Percentiles rank a stretch among this genome's conserved stretches.
Evolutionary conservation across 148 eudicot genomes (phyloP).

Genomic region (Vaccinium corymbosum): DNA sequence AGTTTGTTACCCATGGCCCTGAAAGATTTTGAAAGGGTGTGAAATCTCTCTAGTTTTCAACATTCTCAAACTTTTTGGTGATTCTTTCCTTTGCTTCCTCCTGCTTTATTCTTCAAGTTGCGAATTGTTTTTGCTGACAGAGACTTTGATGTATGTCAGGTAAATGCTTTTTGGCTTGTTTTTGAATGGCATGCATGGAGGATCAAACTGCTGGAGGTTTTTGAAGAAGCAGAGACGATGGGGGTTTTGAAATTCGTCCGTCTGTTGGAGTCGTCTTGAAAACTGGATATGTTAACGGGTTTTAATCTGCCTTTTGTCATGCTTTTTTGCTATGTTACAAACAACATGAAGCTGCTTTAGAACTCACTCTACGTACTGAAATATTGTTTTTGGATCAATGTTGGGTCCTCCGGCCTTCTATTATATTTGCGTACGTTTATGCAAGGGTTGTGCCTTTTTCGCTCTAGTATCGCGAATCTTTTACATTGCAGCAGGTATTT

Average conservation of each 20-base stretch:
- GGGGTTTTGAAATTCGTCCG: too few relatives aligned
- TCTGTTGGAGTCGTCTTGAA: neutral
- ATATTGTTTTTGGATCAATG: too few relatives aligned
- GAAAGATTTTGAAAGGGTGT: neutral
- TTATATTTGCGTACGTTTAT: too few relatives aligned
- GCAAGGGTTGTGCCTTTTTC: too few relatives aligned
- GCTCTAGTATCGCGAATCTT: too few relatives aligned
- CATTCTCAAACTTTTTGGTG: neutral
- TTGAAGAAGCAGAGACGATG: neutral
- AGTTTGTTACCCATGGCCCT: constrained; percentile 2
- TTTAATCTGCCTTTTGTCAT: too few relatives aligned
- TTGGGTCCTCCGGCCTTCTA: too few relatives aligned
- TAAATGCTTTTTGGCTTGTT: neutral
- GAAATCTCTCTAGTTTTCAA: neutral
- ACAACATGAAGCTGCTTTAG: too few relatives aligned
- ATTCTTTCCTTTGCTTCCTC: neutral
- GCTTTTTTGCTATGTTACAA: too few relatives aligned
- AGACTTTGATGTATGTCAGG: neutral
- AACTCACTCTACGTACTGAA: too few relatives aligned
- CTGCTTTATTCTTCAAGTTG: neutral
- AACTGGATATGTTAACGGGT: neutral
- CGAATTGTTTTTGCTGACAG: neutral
- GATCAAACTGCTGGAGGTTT: neutral
- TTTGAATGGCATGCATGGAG: neutral
- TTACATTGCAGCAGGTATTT: too few relatives aligned